Percentiles rank a stretch among this genome's conserved stretches.
These are phyloP conservation scores for Fusarium sp. DNA, from an alignment of 2,329 filamentous ascomycete genomes.

Conservation along the genomic window DNA sequence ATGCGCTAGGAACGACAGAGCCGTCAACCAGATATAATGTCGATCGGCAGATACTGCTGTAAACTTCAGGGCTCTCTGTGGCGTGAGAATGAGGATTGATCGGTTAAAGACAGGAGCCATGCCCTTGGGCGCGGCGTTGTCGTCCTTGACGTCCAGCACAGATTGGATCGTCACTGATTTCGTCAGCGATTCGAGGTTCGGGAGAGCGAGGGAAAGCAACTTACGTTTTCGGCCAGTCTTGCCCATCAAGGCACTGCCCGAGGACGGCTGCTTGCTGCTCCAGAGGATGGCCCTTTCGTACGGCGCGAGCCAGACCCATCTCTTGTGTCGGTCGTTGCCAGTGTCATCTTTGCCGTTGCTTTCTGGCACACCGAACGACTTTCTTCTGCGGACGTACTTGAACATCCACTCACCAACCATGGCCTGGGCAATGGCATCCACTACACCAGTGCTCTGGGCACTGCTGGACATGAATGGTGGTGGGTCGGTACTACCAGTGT, in stretches of 20 bases:
- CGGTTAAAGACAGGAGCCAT: conserved; percentile 79
- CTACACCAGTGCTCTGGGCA: conserved; percentile 80
- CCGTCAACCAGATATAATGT: conserved; percentile 95
- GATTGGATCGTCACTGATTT: conserved; percentile 89
- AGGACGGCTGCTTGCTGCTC: conserved; percentile 97
- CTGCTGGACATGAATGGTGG: conserved; percentile 61
- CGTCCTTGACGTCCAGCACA: conserved; percentile 95
- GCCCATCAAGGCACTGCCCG: conserved; percentile 87
- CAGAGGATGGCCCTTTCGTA: conserved; percentile 97
- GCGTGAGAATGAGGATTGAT: conserved; percentile 94
- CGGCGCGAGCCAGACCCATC: conserved; percentile 98
- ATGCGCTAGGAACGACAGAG: conserved; percentile 93
- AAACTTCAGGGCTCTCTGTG: conserved; percentile 93
- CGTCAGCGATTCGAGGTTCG: conserved; percentile 47
- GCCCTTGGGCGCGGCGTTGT: conserved; percentile 85
- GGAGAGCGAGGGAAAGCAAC: conserved; percentile 53
- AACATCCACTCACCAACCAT: conserved; percentile 99
- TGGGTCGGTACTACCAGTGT: conserved; percentile 59
- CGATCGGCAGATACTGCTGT: conserved; percentile 85
- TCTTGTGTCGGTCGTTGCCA: conserved; percentile 86
- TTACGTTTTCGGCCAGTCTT: conserved; percentile 95
- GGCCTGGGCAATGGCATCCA: conserved; percentile 96
- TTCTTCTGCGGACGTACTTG: conserved; percentile 88
- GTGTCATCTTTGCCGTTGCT: conserved; percentile 75
- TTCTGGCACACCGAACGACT: conserved; percentile 87